These are phyloP conservation scores for Daldinia childiae DNA, from an alignment of 495 filamentous ascomycete genomes.

Conservation along the genomic window DNA sequence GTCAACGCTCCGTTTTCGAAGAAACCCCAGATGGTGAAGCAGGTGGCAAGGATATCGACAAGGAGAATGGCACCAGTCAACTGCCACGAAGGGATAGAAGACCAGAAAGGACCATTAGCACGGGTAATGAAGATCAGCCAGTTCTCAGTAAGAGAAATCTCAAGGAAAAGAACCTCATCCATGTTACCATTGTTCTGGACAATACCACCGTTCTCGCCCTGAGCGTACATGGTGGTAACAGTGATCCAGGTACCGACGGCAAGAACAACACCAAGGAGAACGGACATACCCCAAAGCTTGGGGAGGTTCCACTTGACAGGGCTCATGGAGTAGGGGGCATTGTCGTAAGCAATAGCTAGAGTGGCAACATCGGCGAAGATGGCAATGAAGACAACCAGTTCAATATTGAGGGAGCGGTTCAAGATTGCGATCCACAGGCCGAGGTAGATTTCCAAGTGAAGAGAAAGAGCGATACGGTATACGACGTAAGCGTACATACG, in stretches of 20 bases:
- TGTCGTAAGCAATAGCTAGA: constrained; percentile 92
- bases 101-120: constrained; percentile 87
- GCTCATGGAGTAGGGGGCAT: constrained; percentile 83
- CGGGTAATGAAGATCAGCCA: constrained; percentile 98
- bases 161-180: constrained; percentile 85
- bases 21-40: constrained; percentile 85
- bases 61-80: constrained; percentile 76
- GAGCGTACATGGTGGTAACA: constrained; percentile 77
- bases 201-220: constrained; percentile 76
- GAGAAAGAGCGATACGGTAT: constrained; percentile 92
- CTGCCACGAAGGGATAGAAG: constrained; percentile 83
- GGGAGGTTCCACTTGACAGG: constrained; percentile 96
- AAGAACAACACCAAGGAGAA: constrained; percentile 81
- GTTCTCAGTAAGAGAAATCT: constrained; percentile 92
- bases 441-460: constrained; percentile 89
- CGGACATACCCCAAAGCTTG: constrained; percentile 90
- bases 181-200: constrained; percentile 85
- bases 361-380: constrained; percentile 96
- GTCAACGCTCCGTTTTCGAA: constrained; percentile 70
- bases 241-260: constrained; percentile 86
- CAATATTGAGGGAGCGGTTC: constrained; percentile 83
- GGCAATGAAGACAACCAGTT: constrained; percentile 90
- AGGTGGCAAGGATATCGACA: constrained; percentile 83
- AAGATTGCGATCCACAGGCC: constrained; percentile 90
- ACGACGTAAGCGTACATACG: constrained; percentile 97